A percentile compares a stretch with the other conserved stretches of the same genome.
Evolutionary conservation across 73 alveolate species (phyloP).

Genomic region (Paramecium primaurelia): DNA sequence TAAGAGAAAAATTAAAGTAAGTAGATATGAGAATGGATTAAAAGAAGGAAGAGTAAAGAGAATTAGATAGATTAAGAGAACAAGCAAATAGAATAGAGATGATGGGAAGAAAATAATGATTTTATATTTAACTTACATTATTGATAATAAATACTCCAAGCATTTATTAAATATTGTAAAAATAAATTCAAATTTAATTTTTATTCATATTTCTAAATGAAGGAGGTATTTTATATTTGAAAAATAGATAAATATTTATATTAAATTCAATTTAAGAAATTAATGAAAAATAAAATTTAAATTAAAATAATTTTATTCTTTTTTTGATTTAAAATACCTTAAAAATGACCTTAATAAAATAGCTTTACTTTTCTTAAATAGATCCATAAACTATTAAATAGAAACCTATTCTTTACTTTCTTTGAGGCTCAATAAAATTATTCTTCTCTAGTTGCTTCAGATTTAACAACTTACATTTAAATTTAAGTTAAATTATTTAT

Average conservation of each 20-base stretch:
- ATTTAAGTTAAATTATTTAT: neutral
- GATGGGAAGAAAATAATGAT: neutral
- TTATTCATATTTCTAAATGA: no score
- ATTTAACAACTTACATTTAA: neutral
- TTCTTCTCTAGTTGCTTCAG: neutral
- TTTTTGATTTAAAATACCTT: neutral
- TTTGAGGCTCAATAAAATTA: neutral
- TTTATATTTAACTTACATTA: neutral
- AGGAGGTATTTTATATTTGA: no score
- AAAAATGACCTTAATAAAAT: neutral
- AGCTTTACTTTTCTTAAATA: neutral
- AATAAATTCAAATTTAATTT: no score
- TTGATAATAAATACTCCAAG: neutral
- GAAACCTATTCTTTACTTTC: neutral
- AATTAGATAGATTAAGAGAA: neutral
- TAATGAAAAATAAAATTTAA: no score
- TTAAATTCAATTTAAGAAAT: no score
- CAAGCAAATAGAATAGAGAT: neutral
- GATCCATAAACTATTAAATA: neutral
- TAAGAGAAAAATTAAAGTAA: neutral
- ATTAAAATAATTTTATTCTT: neutral
- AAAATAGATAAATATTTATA: no score
- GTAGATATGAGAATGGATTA: conserved; percentile 13
- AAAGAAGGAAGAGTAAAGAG: neutral
- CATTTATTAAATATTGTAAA: no score